Conservation (phyloP, 2,329 filamentous ascomycete species). For the Stemphylium lycopersici region DNA sequence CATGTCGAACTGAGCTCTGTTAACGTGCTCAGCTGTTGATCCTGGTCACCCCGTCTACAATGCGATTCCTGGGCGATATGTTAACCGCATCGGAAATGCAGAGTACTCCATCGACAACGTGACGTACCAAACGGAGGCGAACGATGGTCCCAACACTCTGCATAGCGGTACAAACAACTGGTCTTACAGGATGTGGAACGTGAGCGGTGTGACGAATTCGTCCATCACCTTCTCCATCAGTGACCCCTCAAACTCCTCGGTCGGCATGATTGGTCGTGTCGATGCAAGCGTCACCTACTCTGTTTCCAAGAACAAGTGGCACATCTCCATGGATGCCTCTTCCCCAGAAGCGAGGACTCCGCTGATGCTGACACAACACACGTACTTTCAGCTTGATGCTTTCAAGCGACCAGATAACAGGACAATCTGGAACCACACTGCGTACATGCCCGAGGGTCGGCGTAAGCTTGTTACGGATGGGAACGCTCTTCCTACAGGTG, state of each 20-base stretch:
- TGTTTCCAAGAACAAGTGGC: conserved; percentile 43
- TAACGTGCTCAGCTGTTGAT: conserved; percentile 36
- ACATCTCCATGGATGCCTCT: conserved; percentile 38
- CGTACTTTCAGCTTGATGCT: conserved; percentile 46
- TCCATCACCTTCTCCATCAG: conserved; percentile 42
- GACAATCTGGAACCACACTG: conserved; percentile 43
- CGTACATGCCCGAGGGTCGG: conserved; percentile 39
- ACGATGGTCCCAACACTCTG: conserved; percentile 44
- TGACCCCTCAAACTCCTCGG: conserved; percentile 39
- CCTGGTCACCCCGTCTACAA: conserved; percentile 46
- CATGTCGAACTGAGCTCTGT: background rate
- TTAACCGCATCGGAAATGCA: conserved; percentile 44
- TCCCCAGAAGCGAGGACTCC: conserved; percentile 39
- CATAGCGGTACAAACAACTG: conserved; percentile 46
- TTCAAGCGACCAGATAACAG: conserved; percentile 39
- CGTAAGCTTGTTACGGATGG: conserved; percentile 35
- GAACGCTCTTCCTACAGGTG: conserved; percentile 42
- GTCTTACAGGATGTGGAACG: conserved; percentile 40
- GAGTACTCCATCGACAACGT: conserved; percentile 37
- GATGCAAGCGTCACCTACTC: conserved; percentile 41
- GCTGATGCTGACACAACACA: conserved; percentile 44
- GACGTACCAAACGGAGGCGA: conserved; percentile 36
- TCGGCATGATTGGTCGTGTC: conserved; percentile 39
- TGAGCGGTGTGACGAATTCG: conserved; percentile 30
- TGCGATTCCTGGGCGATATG: conserved; percentile 42